Conservation (phyloP, 2,329 filamentous ascomycete species). For the Microdochium nivale region DNA sequence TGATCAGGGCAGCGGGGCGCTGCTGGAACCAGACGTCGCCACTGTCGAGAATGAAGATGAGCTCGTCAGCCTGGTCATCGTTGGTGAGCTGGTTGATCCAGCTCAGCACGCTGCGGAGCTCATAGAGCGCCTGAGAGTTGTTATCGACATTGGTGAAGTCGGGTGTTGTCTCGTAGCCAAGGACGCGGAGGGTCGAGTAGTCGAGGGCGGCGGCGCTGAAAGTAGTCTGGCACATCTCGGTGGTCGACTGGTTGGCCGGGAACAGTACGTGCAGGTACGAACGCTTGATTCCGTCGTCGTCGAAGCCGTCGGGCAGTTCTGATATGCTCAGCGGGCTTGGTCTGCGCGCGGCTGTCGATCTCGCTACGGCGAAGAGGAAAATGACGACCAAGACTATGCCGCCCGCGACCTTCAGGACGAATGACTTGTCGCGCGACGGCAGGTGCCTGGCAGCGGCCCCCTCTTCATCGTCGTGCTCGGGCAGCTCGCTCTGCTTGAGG, state of each 20-base stretch:
- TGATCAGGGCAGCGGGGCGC: constrained; percentile 6
- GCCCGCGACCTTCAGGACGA: neutral
- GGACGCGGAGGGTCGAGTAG: constrained; percentile 6
- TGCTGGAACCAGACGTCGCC: constrained; percentile 13
- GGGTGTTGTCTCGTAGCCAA: constrained; percentile 5
- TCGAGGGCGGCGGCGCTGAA: constrained; percentile 5
- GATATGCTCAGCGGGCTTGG: neutral
- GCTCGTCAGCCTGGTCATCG: constrained; percentile 4
- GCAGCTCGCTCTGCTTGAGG: constrained; percentile 1
- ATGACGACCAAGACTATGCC: constrained; percentile 1
- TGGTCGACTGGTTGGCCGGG: neutral
- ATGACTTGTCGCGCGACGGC: neutral
- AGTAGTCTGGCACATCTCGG: constrained; percentile 21
- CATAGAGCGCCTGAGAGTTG: neutral
- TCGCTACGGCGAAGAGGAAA: neutral
- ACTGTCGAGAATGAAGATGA: constrained; percentile 9
- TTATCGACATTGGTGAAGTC: neutral
- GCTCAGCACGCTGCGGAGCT: neutral
- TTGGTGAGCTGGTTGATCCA: neutral
- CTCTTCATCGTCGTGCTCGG: neutral
- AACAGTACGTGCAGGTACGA: constrained; percentile 1
- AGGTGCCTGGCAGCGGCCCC: neutral
- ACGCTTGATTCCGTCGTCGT: neutral
- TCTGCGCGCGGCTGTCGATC: neutral
- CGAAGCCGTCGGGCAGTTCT: neutral